A percentile compares a stretch with the other conserved stretches of the same genome.
These are phyloP conservation scores for Plasmodium coatneyi DNA, from an alignment of 169 alveolate species.

Conservation along the genomic window DNA sequence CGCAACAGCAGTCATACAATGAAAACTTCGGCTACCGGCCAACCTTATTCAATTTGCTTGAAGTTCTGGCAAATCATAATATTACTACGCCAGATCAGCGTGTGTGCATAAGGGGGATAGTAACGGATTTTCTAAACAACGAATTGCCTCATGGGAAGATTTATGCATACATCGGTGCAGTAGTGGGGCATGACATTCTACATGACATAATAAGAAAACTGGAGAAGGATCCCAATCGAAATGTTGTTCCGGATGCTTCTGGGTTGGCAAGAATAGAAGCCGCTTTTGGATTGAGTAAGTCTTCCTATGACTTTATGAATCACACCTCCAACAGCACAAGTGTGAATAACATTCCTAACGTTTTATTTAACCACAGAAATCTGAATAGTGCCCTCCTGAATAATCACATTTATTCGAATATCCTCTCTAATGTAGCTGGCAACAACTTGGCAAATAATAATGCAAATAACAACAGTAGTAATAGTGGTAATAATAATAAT, in stretches of 20 bases:
- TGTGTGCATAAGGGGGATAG: slow-evolving; percentile 90
- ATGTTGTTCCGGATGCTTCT: slow-evolving; percentile 88
- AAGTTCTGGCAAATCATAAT: slow-evolving; percentile 88
- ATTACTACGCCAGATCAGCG: slow-evolving; percentile 92
- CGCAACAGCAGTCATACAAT: slow-evolving; percentile 32
- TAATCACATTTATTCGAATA: slow-evolving; percentile 81
- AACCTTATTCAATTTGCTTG: slow-evolving; percentile 89
- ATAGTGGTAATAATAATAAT: not conserved
- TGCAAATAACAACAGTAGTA: too few relatives aligned
- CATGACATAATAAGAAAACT: slow-evolving; percentile 87
- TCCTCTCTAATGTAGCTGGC: slow-evolving; percentile 82
- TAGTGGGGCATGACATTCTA: slow-evolving; percentile 89
- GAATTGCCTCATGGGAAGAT: slow-evolving; percentile 90
- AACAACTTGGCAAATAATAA: slow-evolving; percentile 78
- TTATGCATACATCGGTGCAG: slow-evolving; percentile 90
- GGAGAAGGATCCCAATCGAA: slow-evolving; percentile 87
- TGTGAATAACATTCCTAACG: slow-evolving; percentile 84
- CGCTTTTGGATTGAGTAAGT: slow-evolving; percentile 87
- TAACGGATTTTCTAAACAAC: slow-evolving; percentile 89
- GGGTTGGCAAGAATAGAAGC: slow-evolving; percentile 89
- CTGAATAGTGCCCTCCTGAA: slow-evolving; percentile 83
- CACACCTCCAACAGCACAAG: slow-evolving; percentile 78
- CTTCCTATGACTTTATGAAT: slow-evolving; percentile 76
- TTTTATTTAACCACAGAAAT: slow-evolving; percentile 85
- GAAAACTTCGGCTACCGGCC: slow-evolving; percentile 81